Base-by-base conservation (phyloP, 192 early-diverging fungal species). In the Entomortierella chlamydospora region DNA sequence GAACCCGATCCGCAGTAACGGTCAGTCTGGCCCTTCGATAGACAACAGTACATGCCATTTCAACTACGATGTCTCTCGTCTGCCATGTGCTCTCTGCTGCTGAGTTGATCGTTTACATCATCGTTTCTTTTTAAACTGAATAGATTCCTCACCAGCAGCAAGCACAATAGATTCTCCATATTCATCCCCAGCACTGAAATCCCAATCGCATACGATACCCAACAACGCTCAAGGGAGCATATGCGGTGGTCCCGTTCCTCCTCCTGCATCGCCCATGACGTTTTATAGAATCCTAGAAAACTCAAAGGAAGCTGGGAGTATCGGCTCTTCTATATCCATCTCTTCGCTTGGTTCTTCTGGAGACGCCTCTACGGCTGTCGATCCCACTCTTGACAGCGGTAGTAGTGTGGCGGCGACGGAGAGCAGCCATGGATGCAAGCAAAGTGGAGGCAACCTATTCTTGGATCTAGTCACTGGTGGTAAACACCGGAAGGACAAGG, bases 391-490 rank as follows among this genome's bases (percentile, higher is more conserved):
- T 1, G 76, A 79, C 7, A 79, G 53, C 33, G 62, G 45, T 15
- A 33, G n/a, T n/a, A n/a, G n/a, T n/a, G n/a, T n/a, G n/a, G n/a
- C 60, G 2, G 65, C 47, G 37, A 45, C 45, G 29, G 60, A 66
- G 2, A 31, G 50, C 11, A 49, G 33, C n/a, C 66, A 47, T 10
- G 26, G 52, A 17, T 56, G 29, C 31, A 49, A 53, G 7, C 42
- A 2, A 20, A 31, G 49, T 22, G 37, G 39, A 29, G 53, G 64
- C 6, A 28, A 33, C 18, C 22, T 17, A 17, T 31, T 79, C 17
- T 30, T 79, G 25, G 68, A 57, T 30, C n/a, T 79, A n/a, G 58
- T 79, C n/a, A 66, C 61, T 4, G 76, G 76, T 4, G 56, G 68
- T 2, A 68, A 60, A 25, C 53, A 66, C 29, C 51, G 45, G 6